Conservation (phyloP, 345 rosid species). For the Hibiscus syriacus region DNA sequence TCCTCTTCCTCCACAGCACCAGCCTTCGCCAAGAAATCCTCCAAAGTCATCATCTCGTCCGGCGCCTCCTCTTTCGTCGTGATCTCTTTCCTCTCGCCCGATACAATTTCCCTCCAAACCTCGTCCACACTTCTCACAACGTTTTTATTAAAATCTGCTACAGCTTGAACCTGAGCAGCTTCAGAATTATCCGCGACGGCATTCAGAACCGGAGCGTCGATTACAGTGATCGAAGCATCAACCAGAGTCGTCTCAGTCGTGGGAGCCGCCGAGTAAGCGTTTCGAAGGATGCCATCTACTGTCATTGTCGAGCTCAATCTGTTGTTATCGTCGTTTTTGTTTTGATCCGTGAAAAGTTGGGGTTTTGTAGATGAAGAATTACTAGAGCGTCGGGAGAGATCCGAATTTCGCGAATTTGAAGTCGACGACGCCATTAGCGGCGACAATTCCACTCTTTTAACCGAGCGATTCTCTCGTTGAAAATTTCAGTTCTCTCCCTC, state of each 20-base stretch:
- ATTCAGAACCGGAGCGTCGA: slow-evolving; percentile 27
- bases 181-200: slow-evolving; percentile 5
- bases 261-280: slow-evolving; percentile 21
- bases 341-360: slow-evolving; percentile 20
- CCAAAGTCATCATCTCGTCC: slow-evolving; percentile 83
- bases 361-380: slow-evolving; percentile 34
- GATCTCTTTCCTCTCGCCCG: slow-evolving; percentile 48
- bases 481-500: slow-evolving; percentile 12
- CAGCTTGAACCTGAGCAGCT: slow-evolving; percentile 14
- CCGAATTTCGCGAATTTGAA: slow-evolving; percentile 54
- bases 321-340: slow-evolving; percentile 8
- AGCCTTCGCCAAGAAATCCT: slow-evolving; percentile 77
- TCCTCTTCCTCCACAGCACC: slow-evolving; percentile 38
- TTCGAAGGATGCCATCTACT: slow-evolving; percentile 34
- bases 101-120: slow-evolving; percentile 84
- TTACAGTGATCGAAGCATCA: slow-evolving; percentile 34
- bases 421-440: slow-evolving; percentile 64
- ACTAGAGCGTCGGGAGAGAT: slow-evolving; percentile 45
- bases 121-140: slow-evolving; percentile 49
- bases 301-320: slow-evolving; percentile 30
- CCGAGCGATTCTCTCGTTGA: slow-evolving; percentile 10
- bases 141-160: slow-evolving; percentile 6
- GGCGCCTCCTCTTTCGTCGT: slow-evolving; percentile 65
- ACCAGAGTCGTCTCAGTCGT: slow-evolving; percentile 18
- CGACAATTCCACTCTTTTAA: background rate